Percentiles rank a stretch among this genome's conserved stretches.
Evolutionary conservation across 805 yeast genomes (phyloP).

Genomic region (Cyberlindnera euphorbiae): DNA sequence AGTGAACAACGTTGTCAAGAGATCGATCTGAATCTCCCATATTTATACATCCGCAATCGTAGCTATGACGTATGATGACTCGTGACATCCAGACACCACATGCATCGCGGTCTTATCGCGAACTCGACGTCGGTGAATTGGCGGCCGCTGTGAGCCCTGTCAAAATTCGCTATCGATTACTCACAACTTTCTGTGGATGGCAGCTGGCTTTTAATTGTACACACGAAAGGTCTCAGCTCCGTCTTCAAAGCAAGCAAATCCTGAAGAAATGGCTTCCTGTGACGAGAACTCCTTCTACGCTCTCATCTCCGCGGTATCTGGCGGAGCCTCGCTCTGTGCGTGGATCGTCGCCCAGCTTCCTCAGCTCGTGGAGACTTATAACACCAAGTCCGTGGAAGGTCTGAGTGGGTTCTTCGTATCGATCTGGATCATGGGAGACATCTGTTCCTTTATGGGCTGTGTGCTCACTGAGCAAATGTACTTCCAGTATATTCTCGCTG

Average conservation of each 20-base stretch:
- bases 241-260: too few relatives aligned
- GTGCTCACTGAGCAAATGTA: conserved; percentile 69
- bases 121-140: too few relatives aligned
- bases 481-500: conserved; percentile 72
- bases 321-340: conserved; percentile 42
- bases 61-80: too few relatives aligned
- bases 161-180: neutral
- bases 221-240: neutral
- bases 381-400: conserved; percentile 56
- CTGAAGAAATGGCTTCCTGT: conserved; percentile 7
- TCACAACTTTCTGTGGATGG: neutral
- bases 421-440: conserved; percentile 40
- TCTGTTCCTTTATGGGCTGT: conserved; percentile 62
- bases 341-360: conserved; percentile 50
- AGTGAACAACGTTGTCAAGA: conserved; percentile 5
- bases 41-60: neutral
- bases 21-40: neutral
- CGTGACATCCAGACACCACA: neutral
- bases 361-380: conserved; percentile 50
- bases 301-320: conserved; percentile 31
- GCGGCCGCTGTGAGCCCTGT: too few relatives aligned
- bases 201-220: neutral
- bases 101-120: neutral
- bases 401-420: conserved; percentile 48
- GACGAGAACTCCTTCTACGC: conserved; percentile 11